Conservation (phyloP, 2,329 filamentous ascomycete genomes). For the Ustulina deusta region DNA sequence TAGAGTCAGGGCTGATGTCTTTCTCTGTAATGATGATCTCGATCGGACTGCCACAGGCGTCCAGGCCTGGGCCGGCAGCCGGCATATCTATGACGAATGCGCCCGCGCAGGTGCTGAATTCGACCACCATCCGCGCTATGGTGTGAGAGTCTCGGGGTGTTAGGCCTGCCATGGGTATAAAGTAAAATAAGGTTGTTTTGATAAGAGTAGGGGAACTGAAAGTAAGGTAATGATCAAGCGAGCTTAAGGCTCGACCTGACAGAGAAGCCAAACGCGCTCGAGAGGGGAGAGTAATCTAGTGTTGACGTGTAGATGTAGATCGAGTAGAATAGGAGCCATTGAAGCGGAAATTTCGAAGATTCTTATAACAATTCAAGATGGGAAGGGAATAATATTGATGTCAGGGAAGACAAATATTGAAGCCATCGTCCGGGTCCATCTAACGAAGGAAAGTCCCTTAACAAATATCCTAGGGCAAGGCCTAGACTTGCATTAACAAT, state of each 20-base stretch:
- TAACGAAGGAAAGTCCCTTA: slow-evolving; percentile 5
- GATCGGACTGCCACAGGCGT: slow-evolving; percentile 44
- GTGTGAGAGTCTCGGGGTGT: slow-evolving; percentile 17
- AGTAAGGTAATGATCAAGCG: not conserved
- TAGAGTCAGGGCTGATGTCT: slow-evolving; percentile 40
- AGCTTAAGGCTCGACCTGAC: not conserved
- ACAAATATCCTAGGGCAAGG: not conserved
- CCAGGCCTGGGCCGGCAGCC: slow-evolving; percentile 35
- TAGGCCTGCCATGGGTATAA: slow-evolving; percentile 23
- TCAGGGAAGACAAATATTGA: slow-evolving; percentile 32
- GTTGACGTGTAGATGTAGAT: not conserved
- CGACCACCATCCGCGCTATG: slow-evolving; percentile 42
- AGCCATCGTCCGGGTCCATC: slow-evolving; percentile 2
- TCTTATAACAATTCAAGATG: slow-evolving; percentile 20
- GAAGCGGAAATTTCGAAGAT: slow-evolving; percentile 7
- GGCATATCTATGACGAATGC: slow-evolving; percentile 48
- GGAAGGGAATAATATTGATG: slow-evolving; percentile 20
- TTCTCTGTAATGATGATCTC: slow-evolving; percentile 44
- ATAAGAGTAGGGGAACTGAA: not conserved
- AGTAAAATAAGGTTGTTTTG: not conserved
- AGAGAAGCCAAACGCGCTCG: not conserved
- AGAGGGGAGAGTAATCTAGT: not conserved
- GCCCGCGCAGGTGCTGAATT: slow-evolving; percentile 41
- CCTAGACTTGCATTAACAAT: not conserved
- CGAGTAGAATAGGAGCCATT: not conserved